Conservation (phyloP, 1,284 basidiomycete genomes). For the Rhodotorula sp. region DNA sequence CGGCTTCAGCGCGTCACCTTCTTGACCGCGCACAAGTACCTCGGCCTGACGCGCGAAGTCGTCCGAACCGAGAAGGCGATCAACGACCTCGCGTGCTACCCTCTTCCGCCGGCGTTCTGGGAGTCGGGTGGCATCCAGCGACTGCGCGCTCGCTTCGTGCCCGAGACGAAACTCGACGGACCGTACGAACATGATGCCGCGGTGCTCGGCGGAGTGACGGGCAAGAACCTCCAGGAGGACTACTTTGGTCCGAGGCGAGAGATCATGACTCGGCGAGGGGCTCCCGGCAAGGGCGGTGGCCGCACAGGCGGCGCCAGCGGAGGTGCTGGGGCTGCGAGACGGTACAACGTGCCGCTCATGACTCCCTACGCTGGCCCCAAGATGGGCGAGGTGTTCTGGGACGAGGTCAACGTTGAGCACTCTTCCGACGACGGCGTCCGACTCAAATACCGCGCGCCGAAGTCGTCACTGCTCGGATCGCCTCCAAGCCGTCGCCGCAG, state of each 20-base stretch:
- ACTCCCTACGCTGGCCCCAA: conserved; percentile 44
- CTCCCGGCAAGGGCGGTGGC: not conserved
- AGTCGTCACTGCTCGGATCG: conserved; percentile 29
- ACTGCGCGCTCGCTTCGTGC: conserved; percentile 71
- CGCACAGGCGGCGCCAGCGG: not conserved
- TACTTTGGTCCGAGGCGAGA: conserved; percentile 45
- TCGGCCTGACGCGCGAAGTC: conserved; percentile 92
- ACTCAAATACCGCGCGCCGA: conserved; percentile 37
- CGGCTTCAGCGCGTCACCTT: conserved; percentile 96
- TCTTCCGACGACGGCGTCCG: conserved; percentile 20
- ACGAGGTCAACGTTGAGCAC: conserved; percentile 7
- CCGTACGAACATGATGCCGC: conserved; percentile 1
- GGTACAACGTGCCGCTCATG: conserved; percentile 27
- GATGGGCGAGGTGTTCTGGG: conserved; percentile 45
- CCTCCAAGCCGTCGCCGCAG: not conserved
- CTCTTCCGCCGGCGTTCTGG: conserved; percentile 86
- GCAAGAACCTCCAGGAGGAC: conserved; percentile 41
- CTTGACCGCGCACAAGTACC: conserved; percentile 86
- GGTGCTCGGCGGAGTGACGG: conserved; percentile 27
- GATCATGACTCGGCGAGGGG: not conserved
- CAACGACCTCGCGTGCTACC: conserved; percentile 93
- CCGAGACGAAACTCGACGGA: conserved; percentile 25
- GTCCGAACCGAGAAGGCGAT: conserved; percentile 94
- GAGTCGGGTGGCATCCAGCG: conserved; percentile 87
- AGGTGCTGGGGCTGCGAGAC: not conserved